Percentiles rank a stretch among this genome's conserved stretches.
phyloP scores from a whole-genome alignment of 495 filamentous ascomycete genomes.

The Halenospora varia region DNA sequence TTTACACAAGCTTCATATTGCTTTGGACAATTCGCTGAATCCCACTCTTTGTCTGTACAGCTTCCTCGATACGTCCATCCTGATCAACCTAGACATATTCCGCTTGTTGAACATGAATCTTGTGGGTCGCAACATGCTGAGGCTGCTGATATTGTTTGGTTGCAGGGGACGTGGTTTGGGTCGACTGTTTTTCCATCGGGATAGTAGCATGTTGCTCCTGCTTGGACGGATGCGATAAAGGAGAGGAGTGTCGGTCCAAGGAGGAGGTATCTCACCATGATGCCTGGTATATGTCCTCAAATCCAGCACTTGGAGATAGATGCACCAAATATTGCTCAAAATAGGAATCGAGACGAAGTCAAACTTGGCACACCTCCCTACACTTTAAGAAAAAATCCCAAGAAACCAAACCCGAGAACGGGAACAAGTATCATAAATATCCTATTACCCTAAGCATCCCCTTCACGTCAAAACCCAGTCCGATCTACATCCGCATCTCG shows the following conservation, averaged over 20 bases:
- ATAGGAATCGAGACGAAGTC: too few relatives aligned
- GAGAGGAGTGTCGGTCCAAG: neutral
- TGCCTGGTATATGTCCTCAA: too few relatives aligned
- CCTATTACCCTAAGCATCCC: too few relatives aligned
- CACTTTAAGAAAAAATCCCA: too few relatives aligned
- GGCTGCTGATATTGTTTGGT: neutral
- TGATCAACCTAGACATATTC: constrained; percentile 7
- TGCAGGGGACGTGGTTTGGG: constrained; percentile 7
- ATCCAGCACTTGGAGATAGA: too few relatives aligned
- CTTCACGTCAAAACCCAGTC: too few relatives aligned
- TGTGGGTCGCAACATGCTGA: constrained; percentile 10
- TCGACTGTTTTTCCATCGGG: constrained; percentile 2
- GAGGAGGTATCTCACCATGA: too few relatives aligned
- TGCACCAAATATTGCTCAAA: too few relatives aligned
- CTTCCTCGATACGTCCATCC: constrained; percentile 6
- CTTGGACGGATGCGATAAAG: neutral
- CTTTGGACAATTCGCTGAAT: neutral
- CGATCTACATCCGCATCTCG: too few relatives aligned
- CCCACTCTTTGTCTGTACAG: constrained; percentile 7
- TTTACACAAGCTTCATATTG: neutral
- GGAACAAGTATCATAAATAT: too few relatives aligned
- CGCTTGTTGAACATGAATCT: constrained; percentile 4
- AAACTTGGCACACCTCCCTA: too few relatives aligned
- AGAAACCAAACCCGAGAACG: too few relatives aligned
- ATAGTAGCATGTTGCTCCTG: constrained; percentile 7